Percentiles rank a stretch among this genome's conserved stretches.
Evolutionary conservation across 805 yeast species (phyloP).

Genomic region (Candida sphagnicola): DNA sequence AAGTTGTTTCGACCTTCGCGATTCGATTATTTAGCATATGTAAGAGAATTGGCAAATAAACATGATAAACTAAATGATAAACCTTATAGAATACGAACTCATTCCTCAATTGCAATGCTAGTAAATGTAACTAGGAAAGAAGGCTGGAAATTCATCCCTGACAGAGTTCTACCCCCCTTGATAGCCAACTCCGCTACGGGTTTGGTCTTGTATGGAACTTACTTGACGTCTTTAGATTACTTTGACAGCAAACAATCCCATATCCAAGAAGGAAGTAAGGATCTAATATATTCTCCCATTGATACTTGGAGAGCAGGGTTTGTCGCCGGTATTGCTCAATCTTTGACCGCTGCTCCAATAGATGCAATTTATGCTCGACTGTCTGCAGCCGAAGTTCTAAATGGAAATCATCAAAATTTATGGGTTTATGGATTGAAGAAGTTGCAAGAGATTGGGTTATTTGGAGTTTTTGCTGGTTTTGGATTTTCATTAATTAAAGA

Average conservation of each 20-base stretch:
- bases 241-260: constrained; percentile 14
- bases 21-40: constrained; percentile 76
- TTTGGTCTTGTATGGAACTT: constrained; percentile 76
- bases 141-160: constrained; percentile 87
- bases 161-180: constrained; percentile 81
- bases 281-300: constrained; percentile 18
- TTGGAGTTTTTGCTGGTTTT: constrained; percentile 89
- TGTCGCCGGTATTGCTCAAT: constrained; percentile 81
- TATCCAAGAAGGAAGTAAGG: constrained; percentile 9
- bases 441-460: constrained; percentile 66
- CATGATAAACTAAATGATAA: constrained; percentile 41
- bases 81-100: constrained; percentile 59
- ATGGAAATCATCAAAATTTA: constrained; percentile 61
- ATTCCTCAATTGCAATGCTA: constrained; percentile 74
- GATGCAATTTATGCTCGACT: constrained; percentile 88
- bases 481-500: constrained; percentile 77
- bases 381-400: constrained; percentile 66
- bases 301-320: constrained; percentile 80
- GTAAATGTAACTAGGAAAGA: constrained; percentile 65
- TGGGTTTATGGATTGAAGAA: constrained; percentile 76
- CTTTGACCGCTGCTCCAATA: constrained; percentile 89
- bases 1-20: constrained; percentile 88
- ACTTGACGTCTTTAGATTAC: constrained; percentile 50
- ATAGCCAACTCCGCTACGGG: constrained; percentile 90
- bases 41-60: constrained; percentile 47